Evolutionary conservation across 2,329 filamentous ascomycete species (phyloP).

Genomic region (Calonectria leucothoes): DNA sequence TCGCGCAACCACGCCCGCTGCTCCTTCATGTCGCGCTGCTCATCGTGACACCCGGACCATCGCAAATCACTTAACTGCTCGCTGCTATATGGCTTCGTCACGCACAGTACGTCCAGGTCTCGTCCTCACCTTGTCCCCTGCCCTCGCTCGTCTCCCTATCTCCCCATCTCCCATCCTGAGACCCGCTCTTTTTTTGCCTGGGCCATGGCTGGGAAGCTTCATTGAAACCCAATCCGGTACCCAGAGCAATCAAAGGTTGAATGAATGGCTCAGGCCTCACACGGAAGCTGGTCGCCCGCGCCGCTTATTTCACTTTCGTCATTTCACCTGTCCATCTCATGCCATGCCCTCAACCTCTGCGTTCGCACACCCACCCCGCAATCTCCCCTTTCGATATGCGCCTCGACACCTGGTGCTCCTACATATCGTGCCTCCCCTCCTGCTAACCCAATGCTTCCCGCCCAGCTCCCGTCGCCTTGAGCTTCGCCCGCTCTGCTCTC

Average conservation of each 20-base stretch:
- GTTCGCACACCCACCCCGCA: background rate
- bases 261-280: conserved; percentile 2
- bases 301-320: conserved; percentile 11
- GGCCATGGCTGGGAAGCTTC: conserved; percentile 19
- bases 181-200: conserved; percentile 16
- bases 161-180: conserved; percentile 13
- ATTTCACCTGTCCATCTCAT: conserved; percentile 8
- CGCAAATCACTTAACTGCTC: conserved; percentile 2
- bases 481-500: conserved; percentile 39
- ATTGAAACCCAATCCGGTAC: conserved; percentile 11
- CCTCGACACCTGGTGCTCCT: background rate
- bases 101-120: conserved; percentile 22
- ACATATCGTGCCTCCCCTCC: conserved; percentile 20
- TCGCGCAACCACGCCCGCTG: background rate
- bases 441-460: conserved; percentile 42
- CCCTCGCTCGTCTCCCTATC: conserved; percentile 17
- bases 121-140: conserved; percentile 9
- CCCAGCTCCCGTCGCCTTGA: conserved; percentile 41
- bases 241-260: conserved; percentile 21
- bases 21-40: background rate
- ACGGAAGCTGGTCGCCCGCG: conserved; percentile 7
- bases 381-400: conserved; percentile 12
- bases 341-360: background rate
- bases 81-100: conserved; percentile 25
- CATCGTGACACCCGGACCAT: background rate